Conservation (phyloP, 139 green algal genomes). For the Chlorella sp. region DNA sequence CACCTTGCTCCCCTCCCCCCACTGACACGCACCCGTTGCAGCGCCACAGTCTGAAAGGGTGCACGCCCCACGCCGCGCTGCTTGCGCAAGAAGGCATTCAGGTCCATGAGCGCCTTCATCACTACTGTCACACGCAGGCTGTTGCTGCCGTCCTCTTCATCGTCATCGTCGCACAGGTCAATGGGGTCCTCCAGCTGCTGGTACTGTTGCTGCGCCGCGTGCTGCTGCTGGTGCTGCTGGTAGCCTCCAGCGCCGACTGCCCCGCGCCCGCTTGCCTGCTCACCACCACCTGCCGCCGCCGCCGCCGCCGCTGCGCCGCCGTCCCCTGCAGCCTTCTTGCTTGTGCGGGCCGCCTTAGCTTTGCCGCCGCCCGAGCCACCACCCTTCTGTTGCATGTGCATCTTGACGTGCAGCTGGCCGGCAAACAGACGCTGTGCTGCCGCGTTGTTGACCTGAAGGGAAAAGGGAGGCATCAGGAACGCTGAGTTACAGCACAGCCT, state of each 20-base stretch:
- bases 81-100: not conserved
- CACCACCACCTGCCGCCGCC: not conserved
- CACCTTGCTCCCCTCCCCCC: no score
- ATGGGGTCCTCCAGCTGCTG: not conserved
- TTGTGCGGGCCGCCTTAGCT: not conserved
- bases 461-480: no score
- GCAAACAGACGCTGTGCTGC: not conserved
- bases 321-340: not conserved
- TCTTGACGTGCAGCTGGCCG: constrained; percentile 7
- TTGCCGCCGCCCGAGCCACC: not conserved
- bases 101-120: not conserved
- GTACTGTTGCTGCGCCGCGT: not conserved
- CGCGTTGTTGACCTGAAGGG: constrained; percentile 28
- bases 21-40: no score
- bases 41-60: not conserved
- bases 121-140: not conserved
- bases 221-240: not conserved
- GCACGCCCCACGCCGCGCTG: no score
- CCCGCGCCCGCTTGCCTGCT: not conserved
- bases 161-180: not conserved
- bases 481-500: no score
- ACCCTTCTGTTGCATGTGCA: constrained; percentile 27
- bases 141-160: not conserved
- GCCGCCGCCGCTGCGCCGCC: not conserved
- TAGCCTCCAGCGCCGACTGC: not conserved